Base-by-base conservation (phyloP, 768 basidiomycete species). In the Russula sp. region DNA sequence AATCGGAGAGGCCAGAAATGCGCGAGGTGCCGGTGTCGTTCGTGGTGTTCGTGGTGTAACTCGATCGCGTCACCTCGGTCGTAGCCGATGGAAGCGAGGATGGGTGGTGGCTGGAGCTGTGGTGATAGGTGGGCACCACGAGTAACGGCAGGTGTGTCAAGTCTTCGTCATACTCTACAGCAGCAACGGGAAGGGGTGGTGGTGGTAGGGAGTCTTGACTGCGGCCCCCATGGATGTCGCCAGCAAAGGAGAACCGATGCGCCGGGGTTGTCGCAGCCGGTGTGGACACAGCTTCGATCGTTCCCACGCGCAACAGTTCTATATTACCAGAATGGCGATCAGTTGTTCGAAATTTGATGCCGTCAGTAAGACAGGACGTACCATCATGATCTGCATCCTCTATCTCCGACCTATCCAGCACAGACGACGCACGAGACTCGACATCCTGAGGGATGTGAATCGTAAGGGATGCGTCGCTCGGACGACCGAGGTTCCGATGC, bases 1-100 rank as follows among this genome's bases (percentile, higher is more conserved):
- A 90, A 68, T 89, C 88, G 4, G 86, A 88, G 14, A 89, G 78
- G 9, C 79, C 78, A 1, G 88, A 89, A 78, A 90, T 89, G 35
- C 79, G 79, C 0, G 88, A 89, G 34, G 62, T 65, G 42, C 73
- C 75, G 0, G 86, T 86, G 2, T 78, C 79, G 37, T 68, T 72
- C 9, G 88, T 90, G 77, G 84, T 75, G 37, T 68, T 72, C 9
- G 88, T 90, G 77, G 84, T 75, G 70, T 80, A 85, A 71, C 88
- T 90, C 63, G 78, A 76, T 13, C 81, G 79, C 5, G 77, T 66
- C 47, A 37, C 55, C 10, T 68, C 55, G 37, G 71, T 69, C 39
- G 75, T 72, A 6, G 76, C 64, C 6, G 77, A 73, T 31, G 66
- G 48, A 1, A 73, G 69, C 35, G 70, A 64, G 1, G 47, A 16